phyloP scores from a whole-genome alignment of 176 grass and related monocot species.

The Triticum urartu region DNA sequence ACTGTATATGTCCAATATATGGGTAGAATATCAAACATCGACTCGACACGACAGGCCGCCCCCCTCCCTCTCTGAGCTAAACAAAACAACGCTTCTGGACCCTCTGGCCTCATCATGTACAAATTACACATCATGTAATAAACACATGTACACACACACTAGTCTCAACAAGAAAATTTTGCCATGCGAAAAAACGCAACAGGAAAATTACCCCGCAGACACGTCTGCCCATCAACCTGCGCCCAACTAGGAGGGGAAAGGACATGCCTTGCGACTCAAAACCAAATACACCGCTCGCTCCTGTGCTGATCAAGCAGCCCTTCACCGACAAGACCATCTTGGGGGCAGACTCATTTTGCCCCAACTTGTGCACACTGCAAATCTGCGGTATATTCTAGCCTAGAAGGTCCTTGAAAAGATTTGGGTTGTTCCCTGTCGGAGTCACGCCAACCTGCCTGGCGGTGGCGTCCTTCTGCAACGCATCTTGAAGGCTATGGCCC shows the following conservation, averaged over 20 bases:
- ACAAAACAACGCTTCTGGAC: constrained; percentile 33
- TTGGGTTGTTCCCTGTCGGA: constrained; percentile 84
- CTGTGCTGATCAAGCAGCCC: constrained; percentile 23
- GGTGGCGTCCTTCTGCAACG: constrained; percentile 77
- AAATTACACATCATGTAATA: constrained; percentile 55
- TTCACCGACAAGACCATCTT: neutral
- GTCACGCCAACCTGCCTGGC: constrained; percentile 91
- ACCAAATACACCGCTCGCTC: constrained; percentile 32
- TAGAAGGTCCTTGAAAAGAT: constrained; percentile 88
- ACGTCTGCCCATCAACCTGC: constrained; percentile 10
- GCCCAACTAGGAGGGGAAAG: constrained; percentile 1
- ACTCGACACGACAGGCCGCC: neutral
- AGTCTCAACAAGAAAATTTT: constrained; percentile 40
- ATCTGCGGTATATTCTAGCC: constrained; percentile 39
- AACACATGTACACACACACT: constrained; percentile 53
- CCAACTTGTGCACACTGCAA: constrained; percentile 4
- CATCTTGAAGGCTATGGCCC: constrained; percentile 68
- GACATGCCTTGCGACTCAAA: constrained; percentile 26
- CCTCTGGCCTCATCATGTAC: constrained; percentile 39
- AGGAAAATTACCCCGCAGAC: constrained; percentile 36
- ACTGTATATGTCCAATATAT: constrained; percentile 32
- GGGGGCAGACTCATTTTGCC: neutral
- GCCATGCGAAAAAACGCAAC: constrained; percentile 19
- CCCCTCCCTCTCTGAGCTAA: neutral
- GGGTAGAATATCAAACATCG: neutral